Conservation (phyloP, 768 basidiomycete species). For the Suillus luteus region DNA sequence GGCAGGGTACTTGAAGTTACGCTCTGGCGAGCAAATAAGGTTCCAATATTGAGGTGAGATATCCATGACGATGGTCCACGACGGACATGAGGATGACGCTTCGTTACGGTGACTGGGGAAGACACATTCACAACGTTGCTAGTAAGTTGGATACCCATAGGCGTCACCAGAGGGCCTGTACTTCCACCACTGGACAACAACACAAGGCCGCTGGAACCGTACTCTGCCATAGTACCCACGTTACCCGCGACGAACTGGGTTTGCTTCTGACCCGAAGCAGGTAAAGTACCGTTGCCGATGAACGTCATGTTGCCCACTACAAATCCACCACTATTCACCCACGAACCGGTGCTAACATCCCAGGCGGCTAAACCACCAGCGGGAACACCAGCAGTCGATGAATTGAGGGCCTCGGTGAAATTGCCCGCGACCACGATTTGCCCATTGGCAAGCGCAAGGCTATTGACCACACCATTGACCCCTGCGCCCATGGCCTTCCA, state of each 20-base stretch:
- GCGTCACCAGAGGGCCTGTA: slow-evolving; percentile 58
- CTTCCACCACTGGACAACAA: slow-evolving; percentile 70
- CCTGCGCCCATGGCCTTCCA: slow-evolving; percentile 78
- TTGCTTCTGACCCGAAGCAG: slow-evolving; percentile 38
- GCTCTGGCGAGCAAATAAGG: slow-evolving; percentile 53
- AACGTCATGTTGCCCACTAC: slow-evolving; percentile 70
- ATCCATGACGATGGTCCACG: slow-evolving; percentile 49
- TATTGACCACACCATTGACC: slow-evolving; percentile 73
- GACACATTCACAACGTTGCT: slow-evolving; percentile 35
- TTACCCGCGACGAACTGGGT: slow-evolving; percentile 73
- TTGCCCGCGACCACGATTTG: slow-evolving; percentile 73
- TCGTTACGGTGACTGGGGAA: slow-evolving; percentile 34
- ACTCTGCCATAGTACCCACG: slow-evolving; percentile 53
- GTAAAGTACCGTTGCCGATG: slow-evolving; percentile 63
- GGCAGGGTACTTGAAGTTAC: slow-evolving; percentile 56
- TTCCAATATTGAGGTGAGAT: slow-evolving; percentile 45
- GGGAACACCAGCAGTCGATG: slow-evolving; percentile 36
- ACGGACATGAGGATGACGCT: slow-evolving; percentile 40
- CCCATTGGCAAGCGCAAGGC: slow-evolving; percentile 49
- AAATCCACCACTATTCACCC: slow-evolving; percentile 79
- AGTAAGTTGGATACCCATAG: slow-evolving; percentile 61
- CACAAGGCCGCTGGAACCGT: slow-evolving; percentile 80
- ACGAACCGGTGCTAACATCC: slow-evolving; percentile 58
- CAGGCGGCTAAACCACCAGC: slow-evolving; percentile 75
- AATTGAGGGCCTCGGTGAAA: slow-evolving; percentile 56